These are phyloP conservation scores for Platanthera guangdongensis DNA, from an alignment of 106 monocot genomes.

Conservation along the genomic window DNA sequence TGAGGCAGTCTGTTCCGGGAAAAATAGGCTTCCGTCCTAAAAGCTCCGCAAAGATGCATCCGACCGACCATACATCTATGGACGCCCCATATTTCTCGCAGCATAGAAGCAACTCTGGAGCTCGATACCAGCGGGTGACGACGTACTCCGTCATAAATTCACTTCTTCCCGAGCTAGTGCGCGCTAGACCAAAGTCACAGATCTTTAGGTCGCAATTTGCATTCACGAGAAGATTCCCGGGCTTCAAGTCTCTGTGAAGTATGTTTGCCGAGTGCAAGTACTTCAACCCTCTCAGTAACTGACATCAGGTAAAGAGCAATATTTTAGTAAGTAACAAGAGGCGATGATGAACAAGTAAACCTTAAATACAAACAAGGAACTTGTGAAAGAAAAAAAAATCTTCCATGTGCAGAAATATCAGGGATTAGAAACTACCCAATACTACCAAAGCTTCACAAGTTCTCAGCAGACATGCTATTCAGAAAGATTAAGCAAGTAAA, in stretches of 20 bases:
- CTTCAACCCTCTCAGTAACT: slow-evolving; percentile 77
- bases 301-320: neutral
- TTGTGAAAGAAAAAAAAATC: no score
- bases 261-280: slow-evolving; percentile 89
- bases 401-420: no score
- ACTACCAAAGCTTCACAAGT: no score
- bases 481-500: no score
- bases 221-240: slow-evolving; percentile 78
- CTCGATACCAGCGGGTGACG: slow-evolving; percentile 86
- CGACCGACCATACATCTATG: slow-evolving; percentile 94
- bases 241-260: slow-evolving; percentile 83
- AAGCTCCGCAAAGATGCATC: slow-evolving; percentile 86
- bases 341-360: neutral
- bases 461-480: no score
- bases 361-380: neutral
- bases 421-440: no score
- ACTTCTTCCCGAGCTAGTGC: slow-evolving; percentile 43
- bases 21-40: slow-evolving; percentile 83
- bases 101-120: slow-evolving; percentile 76
- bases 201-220: slow-evolving; percentile 88
- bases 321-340: neutral
- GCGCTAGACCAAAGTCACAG: slow-evolving; percentile 83
- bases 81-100: slow-evolving; percentile 83
- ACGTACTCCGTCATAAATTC: slow-evolving; percentile 91
- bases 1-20: slow-evolving; percentile 76